phyloP scores from a whole-genome alignment of 2,329 filamentous ascomycete species.

The Arthroderma uncinatum region DNA sequence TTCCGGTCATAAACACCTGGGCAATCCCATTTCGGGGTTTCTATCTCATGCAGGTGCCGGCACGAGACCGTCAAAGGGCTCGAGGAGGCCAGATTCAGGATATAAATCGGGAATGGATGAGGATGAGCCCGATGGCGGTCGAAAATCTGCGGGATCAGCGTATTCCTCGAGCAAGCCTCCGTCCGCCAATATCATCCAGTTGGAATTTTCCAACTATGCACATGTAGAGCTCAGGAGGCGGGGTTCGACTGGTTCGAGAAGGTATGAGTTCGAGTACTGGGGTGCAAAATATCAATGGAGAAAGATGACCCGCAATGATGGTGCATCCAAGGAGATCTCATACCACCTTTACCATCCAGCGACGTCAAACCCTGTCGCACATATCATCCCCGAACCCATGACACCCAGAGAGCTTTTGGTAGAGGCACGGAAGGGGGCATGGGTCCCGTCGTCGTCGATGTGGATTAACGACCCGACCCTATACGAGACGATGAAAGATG shows the following conservation, averaged over 20 bases:
- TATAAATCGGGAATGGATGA: slow-evolving; percentile 41
- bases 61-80: slow-evolving; percentile 29
- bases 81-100: slow-evolving; percentile 49
- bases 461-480: slow-evolving; percentile 70
- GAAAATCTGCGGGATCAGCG: slow-evolving; percentile 6
- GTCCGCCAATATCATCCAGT: slow-evolving; percentile 67
- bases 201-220: slow-evolving; percentile 96
- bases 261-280: slow-evolving; percentile 93
- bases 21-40: slow-evolving; percentile 47
- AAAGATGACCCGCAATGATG: slow-evolving; percentile 57
- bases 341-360: slow-evolving; percentile 69
- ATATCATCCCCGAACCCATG: slow-evolving; percentile 71
- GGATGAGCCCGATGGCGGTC: slow-evolving; percentile 24
- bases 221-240: slow-evolving; percentile 70
- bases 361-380: slow-evolving; percentile 56
- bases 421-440: slow-evolving; percentile 69
- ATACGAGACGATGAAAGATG: slow-evolving; percentile 59
- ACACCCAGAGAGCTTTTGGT: slow-evolving; percentile 58
- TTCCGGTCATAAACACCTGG: slow-evolving; percentile 48
- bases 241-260: slow-evolving; percentile 55
- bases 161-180: slow-evolving; percentile 16
- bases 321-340: slow-evolving; percentile 52
- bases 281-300: slow-evolving; percentile 76
- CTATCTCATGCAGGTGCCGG: slow-evolving; percentile 46
- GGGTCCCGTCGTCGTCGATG: slow-evolving; percentile 83